Evolutionary conservation across 768 basidiomycete species (phyloP), one percentile per base, ranked within the genome.

Genomic region (Lentinula edodes): DNA sequence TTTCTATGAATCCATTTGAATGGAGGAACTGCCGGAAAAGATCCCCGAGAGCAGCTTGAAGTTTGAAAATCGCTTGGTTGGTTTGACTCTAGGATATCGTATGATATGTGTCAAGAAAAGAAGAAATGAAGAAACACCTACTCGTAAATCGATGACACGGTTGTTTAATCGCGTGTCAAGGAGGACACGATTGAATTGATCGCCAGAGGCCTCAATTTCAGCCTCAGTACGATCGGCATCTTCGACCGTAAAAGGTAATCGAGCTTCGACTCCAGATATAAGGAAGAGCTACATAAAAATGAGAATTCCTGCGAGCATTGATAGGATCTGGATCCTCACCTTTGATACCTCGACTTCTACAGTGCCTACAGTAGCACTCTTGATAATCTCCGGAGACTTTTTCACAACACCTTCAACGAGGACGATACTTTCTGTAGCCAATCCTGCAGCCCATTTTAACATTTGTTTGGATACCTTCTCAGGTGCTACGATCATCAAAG

Each of bases 131-230:
- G 1, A 18, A 5, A 18, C 23, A 78, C 88, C 66, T 72, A 90
- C 95, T 64, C 97, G 84, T 34, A 99, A 87, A 73, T 99, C 97
- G 63, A 99, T 80, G 42, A 98, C 85, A 56, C 97, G 86, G 76
- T 94, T 93, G 75, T 97, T 93, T 57, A 99, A 83, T 60, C 97
- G 90, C 2, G 96, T 98, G 68, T 97, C 93, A 46, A 98, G 83
- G 20, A 91, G 81, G 42, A 99, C 95, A 58, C 84, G 86, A 65
- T 89, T 92, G 71, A 82, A 87, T 66, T 90, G 87, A 41, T 83
- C 76, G 10, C 79, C 77, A 18, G 81, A 70, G 16, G 76, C 73
- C 59, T 87, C 85, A 48, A 82, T 80, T 48, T 91, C 90, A 7
- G 79, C 76, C 65, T 96, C 95, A 0, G 94, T 83, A 38, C 95